Percentiles rank a stretch among this genome's conserved stretches.
These are phyloP conservation scores for Floccularia luteovirens DNA, from an alignment of 768 basidiomycete genomes.

Conservation along the genomic window DNA sequence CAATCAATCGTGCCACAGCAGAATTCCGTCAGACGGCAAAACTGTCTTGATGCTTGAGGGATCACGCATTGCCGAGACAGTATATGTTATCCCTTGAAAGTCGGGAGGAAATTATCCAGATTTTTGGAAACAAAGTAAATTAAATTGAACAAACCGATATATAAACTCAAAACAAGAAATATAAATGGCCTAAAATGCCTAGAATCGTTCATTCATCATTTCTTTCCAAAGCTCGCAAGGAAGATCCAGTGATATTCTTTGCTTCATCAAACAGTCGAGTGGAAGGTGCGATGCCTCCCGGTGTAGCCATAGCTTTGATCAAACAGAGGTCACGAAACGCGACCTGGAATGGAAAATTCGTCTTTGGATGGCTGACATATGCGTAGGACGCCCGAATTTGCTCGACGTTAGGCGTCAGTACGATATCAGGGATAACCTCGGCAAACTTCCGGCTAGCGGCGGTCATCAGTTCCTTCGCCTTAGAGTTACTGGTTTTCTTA, in stretches of 20 bases:
- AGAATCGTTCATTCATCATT: conserved; percentile 1
- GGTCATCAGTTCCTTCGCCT: conserved; percentile 17
- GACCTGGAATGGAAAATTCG: conserved; percentile 40
- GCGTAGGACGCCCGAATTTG: conserved; percentile 56
- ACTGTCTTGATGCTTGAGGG: too few species aligned
- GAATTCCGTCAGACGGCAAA: too few species aligned
- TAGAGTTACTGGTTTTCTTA: conserved; percentile 7
- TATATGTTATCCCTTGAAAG: too few species aligned
- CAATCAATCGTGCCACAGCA: too few species aligned
- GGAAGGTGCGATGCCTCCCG: conserved; percentile 24
- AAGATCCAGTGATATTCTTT: conserved; percentile 21
- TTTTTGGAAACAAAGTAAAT: background rate
- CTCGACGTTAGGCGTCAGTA: conserved; percentile 22
- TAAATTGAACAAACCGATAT: background rate
- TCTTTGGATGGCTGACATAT: conserved; percentile 14
- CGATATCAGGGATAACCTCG: conserved; percentile 16
- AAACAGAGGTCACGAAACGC: conserved; percentile 44
- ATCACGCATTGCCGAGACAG: too few species aligned
- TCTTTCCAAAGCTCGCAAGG: conserved; percentile 16
- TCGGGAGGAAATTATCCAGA: too few species aligned
- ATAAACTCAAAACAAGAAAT: background rate
- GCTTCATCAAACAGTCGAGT: conserved; percentile 31
- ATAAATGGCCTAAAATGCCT: background rate
- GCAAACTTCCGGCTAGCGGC: conserved; percentile 18
- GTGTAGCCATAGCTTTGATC: conserved; percentile 43